phyloP scores from a whole-genome alignment of 208 protist species.

The Crithidia thermophila region DNA sequence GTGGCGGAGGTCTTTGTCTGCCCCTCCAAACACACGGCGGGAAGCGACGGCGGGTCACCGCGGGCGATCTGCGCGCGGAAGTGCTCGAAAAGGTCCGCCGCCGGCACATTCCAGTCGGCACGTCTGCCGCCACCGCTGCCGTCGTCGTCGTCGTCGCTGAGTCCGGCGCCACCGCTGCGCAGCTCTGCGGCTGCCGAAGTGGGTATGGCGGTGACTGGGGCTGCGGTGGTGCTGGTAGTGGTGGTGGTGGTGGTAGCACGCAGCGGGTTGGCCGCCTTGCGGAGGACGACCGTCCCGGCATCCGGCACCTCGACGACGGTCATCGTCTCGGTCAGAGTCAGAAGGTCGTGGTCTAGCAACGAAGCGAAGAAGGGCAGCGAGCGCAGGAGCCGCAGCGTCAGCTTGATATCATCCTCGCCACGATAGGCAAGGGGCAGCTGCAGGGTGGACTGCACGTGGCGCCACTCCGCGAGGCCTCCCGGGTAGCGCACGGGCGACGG shows the following conservation, averaged over 20 bases:
- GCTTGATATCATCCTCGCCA: slow-evolving; percentile 39
- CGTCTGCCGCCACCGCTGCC: background rate
- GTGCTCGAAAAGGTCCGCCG: slow-evolving; percentile 17
- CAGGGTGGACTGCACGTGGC: slow-evolving; percentile 49
- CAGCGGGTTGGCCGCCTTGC: too few relatives aligned
- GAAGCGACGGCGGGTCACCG: slow-evolving; percentile 26
- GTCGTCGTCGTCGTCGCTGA: background rate
- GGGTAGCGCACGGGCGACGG: background rate
- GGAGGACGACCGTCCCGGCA: slow-evolving; percentile 24
- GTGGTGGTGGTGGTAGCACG: background rate
- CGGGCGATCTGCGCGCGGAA: slow-evolving; percentile 25
- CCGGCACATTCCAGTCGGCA: slow-evolving; percentile 19
- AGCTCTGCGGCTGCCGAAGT: background rate
- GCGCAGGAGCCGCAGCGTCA: slow-evolving; percentile 49
- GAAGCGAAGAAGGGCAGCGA: slow-evolving; percentile 45
- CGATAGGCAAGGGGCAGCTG: slow-evolving; percentile 67
- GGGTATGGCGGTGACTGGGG: background rate
- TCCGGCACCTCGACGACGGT: slow-evolving; percentile 31
- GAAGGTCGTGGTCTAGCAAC: slow-evolving; percentile 59
- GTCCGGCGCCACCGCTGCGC: background rate
- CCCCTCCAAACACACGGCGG: background rate
- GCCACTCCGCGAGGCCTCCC: slow-evolving; percentile 36
- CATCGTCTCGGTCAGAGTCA: slow-evolving; percentile 58
- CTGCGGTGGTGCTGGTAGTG: background rate
- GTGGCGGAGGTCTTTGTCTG: background rate